Evolutionary conservation across 2,329 filamentous ascomycete species (phyloP).

Genomic region (Botrytis paeoniae): DNA sequence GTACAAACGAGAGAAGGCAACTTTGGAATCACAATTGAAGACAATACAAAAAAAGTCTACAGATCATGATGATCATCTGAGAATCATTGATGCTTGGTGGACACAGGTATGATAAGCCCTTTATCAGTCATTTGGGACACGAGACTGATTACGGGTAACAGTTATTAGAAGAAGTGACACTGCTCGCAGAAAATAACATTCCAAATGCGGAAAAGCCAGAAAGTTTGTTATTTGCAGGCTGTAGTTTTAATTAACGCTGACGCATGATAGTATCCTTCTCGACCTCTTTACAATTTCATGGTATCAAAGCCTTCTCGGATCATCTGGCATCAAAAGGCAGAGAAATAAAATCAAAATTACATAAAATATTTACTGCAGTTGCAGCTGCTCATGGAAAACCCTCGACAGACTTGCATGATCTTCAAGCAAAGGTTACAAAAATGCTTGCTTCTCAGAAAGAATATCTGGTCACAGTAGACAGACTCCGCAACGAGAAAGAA

Average conservation of each 20-base stretch:
- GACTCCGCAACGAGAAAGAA: conserved; percentile 74
- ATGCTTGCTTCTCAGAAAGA: conserved; percentile 81
- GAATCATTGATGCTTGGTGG: conserved; percentile 90
- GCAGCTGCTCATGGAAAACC: conserved; percentile 51
- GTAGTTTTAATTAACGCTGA: conserved; percentile 25
- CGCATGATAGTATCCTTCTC: conserved; percentile 51
- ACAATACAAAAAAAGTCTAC: conserved; percentile 74
- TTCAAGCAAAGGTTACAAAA: conserved; percentile 73
- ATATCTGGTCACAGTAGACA: conserved; percentile 71
- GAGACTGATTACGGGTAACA: conserved; percentile 37
- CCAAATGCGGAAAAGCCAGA: conserved; percentile 40
- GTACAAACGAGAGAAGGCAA: conserved; percentile 86
- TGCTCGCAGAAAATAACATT: conserved; percentile 53
- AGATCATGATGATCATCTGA: conserved; percentile 89
- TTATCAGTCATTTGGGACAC: conserved; percentile 1
- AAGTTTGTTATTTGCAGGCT: not conserved
- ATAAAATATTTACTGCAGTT: conserved; percentile 61
- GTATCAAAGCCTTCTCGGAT: conserved; percentile 69
- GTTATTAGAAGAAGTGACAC: conserved; percentile 62
- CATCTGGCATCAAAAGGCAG: conserved; percentile 76
- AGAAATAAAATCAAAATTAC: conserved; percentile 71
- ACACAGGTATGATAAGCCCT: conserved; percentile 65
- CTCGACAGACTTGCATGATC: conserved; percentile 64
- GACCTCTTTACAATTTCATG: conserved; percentile 59
- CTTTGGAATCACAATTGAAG: conserved; percentile 75